Evolutionary conservation across 108 stramenopile species (phyloP), one percentile per base, ranked within the genome.

Genomic region (Pseudonitzschia delicatissima): DNA sequence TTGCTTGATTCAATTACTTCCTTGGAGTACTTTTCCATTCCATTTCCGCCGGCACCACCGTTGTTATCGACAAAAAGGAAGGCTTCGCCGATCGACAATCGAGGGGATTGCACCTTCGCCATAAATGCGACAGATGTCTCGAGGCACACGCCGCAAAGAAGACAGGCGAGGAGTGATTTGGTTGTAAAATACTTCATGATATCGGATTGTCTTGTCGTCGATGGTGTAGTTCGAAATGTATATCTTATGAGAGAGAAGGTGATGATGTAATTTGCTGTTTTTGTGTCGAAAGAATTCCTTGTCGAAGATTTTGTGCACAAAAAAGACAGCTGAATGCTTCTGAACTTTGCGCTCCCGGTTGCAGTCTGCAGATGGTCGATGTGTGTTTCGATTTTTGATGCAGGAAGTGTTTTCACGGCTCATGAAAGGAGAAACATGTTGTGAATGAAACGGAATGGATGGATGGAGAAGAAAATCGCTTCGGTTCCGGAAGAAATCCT

Each of bases 1-100:
- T 64, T 61, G 39, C 60, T 61, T n/a, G 60, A 61, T 37, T 61
- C 60, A 18, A 61, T 61, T 8, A 40, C 37, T 6, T 61, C 60
- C 39, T 40, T 29, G 12, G 60, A 61, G 23, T 61, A 61, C 3
- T 61, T 33, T 27, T 28, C 39, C 59, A 40, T 5, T 40, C 60
- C 60, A 15, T 61, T 40, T 12, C n/a, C 37, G 6, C 20, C 27
- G 17, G 6, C 26, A 36, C 29, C 26, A 61, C 60, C 36, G 5
- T 37, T 21, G 40, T 61, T 42, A 4, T 61, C 60, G 40, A 61
- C 40, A 26, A 1, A 37, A 1, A 61, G 15, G 20, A 61, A 61
- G 18, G 27, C 18, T n/a, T 55, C 31, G 32, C 31, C 53, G 13
- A 13, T 3, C 8, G 53, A 28, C 15, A 15, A 11, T 29, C 53